Conservation (phyloP, 1,284 basidiomycete genomes). For the Sporisorium sorghi region DNA sequence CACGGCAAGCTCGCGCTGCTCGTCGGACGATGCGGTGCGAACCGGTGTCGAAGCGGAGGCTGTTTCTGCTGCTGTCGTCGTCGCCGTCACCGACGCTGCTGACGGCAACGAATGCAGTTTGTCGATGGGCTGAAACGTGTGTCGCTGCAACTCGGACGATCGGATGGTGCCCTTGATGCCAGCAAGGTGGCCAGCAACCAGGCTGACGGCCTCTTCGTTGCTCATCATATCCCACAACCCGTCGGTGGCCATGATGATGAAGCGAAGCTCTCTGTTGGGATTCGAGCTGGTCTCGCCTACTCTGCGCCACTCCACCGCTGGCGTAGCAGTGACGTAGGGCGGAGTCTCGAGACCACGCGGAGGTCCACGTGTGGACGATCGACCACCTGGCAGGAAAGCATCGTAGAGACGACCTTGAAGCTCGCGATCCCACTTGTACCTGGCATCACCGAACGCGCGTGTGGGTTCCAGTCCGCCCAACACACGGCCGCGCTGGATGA, state of each 20-base stretch:
- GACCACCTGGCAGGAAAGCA: slow-evolving; percentile 67
- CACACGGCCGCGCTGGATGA: slow-evolving; percentile 78
- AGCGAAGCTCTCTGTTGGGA: slow-evolving; percentile 59
- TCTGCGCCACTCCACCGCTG: slow-evolving; percentile 72
- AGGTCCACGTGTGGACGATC: slow-evolving; percentile 48
- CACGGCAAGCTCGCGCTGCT: slow-evolving; percentile 38
- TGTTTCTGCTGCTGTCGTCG: slow-evolving; percentile 72
- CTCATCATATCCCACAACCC: slow-evolving; percentile 94
- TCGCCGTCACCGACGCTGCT: not conserved
- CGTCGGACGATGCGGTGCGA: slow-evolving; percentile 30
- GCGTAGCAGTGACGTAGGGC: slow-evolving; percentile 89
- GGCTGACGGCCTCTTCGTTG: slow-evolving; percentile 91
- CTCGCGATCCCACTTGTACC: slow-evolving; percentile 80
- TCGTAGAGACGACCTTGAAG: slow-evolving; percentile 69
- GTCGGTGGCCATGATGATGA: slow-evolving; percentile 87
- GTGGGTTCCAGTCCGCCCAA: slow-evolving; percentile 93
- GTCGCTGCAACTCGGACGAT: slow-evolving; percentile 56
- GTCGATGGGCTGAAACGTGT: slow-evolving; percentile 57
- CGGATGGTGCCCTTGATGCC: slow-evolving; percentile 61
- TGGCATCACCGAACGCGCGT: slow-evolving; percentile 91
- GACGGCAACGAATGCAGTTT: slow-evolving; percentile 35
- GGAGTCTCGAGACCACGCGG: slow-evolving; percentile 72
- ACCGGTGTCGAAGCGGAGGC: slow-evolving; percentile 72
- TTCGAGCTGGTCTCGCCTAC: slow-evolving; percentile 54
- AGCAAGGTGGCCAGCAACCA: slow-evolving; percentile 71